phyloP scores from a whole-genome alignment of 2,329 filamentous ascomycete genomes.

The Aspergillus fumigatus region DNA sequence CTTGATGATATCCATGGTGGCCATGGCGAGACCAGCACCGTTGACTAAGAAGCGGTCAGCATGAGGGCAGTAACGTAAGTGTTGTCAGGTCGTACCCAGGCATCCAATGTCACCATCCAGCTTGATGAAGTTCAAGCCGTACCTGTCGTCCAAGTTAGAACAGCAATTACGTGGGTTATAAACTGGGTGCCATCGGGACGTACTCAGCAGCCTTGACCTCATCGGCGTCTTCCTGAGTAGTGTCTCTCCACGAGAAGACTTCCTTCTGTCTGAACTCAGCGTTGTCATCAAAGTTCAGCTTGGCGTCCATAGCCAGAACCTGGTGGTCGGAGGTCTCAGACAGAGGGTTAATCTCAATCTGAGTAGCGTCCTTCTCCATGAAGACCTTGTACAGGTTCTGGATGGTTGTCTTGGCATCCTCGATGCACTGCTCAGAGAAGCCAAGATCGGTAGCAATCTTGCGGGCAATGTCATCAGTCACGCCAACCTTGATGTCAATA shows the following conservation, averaged over 20 bases:
- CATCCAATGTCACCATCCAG: slow-evolving; percentile 98
- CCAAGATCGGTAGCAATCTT: slow-evolving; percentile 88
- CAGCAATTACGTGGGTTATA: background rate
- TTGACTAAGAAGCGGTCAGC: slow-evolving; percentile 59
- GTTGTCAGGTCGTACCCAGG: slow-evolving; percentile 47
- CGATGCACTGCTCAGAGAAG: slow-evolving; percentile 96
- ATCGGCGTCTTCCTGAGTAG: slow-evolving; percentile 91
- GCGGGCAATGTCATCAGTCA: slow-evolving; percentile 90
- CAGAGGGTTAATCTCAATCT: slow-evolving; percentile 99
- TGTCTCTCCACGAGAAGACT: slow-evolving; percentile 88
- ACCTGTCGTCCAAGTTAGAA: slow-evolving; percentile 28
- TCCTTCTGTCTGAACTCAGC: slow-evolving; percentile 98
- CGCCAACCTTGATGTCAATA: slow-evolving; percentile 89
- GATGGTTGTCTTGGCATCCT: slow-evolving; percentile 92
- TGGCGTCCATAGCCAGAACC: slow-evolving; percentile 98
- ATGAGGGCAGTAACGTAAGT: background rate
- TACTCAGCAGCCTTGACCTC: slow-evolving; percentile 95
- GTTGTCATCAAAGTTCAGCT: slow-evolving; percentile 98
- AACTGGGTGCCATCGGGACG: slow-evolving; percentile 11
- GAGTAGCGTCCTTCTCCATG: slow-evolving; percentile 95
- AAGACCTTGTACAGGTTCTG: slow-evolving; percentile 99
- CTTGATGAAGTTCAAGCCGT: slow-evolving; percentile 98
- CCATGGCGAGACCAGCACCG: slow-evolving; percentile 98
- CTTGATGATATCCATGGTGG: slow-evolving; percentile 99
- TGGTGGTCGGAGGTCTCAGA: slow-evolving; percentile 98